Conservation (phyloP, 805 yeast genomes). For the Wickerhamomyces subpelliculosus region DNA sequence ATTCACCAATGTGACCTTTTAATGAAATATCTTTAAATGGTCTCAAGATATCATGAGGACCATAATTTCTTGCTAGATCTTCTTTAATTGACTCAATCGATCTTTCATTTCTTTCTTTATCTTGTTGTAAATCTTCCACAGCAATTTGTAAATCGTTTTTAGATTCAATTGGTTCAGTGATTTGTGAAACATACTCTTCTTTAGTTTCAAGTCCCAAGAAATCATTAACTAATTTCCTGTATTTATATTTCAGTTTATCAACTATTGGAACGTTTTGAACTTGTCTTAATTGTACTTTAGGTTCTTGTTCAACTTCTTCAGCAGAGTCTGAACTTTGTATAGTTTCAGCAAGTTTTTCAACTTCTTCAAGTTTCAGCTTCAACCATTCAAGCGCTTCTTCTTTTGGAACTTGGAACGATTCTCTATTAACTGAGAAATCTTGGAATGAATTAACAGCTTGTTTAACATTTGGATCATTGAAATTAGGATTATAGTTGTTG, state of each 20-base stretch:
- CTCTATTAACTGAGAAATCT: constrained; percentile 27
- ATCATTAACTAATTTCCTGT: constrained; percentile 9
- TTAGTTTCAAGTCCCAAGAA: constrained; percentile 15
- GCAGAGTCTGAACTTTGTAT: background rate
- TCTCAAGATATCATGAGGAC: constrained; percentile 59
- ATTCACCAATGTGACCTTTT: constrained; percentile 52
- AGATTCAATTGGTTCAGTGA: constrained; percentile 2
- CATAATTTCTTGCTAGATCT: constrained; percentile 32
- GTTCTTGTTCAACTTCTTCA: background rate
- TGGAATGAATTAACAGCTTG: constrained; percentile 46
- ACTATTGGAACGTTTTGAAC: constrained; percentile 1
- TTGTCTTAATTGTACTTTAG: background rate
- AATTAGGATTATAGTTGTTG: constrained; percentile 62
- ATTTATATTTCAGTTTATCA: constrained; percentile 6
- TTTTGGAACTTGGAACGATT: background rate
- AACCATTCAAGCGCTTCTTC: constrained; percentile 4
- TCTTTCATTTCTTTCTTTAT: constrained; percentile 11
- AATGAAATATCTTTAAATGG: constrained; percentile 47
- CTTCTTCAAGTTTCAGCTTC: background rate
- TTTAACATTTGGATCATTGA: constrained; percentile 69
- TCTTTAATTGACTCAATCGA: constrained; percentile 4
- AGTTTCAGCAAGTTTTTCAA: background rate
- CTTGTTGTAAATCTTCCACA: constrained; percentile 9
- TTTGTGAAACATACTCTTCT: constrained; percentile 7
- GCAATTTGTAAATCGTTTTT: constrained; percentile 1